Evolutionary conservation across 306 rosid species (phyloP), one percentile per base, ranked within the genome.

Genomic region (Inga laurina): DNA sequence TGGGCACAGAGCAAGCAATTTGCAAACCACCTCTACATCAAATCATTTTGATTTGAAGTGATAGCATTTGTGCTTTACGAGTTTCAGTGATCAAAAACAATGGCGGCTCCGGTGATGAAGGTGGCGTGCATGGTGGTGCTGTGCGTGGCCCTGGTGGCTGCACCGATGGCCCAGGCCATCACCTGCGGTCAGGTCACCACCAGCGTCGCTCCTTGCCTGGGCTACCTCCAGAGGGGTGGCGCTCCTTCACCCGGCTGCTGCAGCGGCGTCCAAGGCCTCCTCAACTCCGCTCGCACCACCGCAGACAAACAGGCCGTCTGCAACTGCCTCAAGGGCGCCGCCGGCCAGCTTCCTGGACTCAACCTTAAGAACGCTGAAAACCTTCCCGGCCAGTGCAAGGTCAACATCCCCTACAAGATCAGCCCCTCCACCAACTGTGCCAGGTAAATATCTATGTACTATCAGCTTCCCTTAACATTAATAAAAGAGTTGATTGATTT

Each of bases 281-380:
- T 59, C 89, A 94, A 67, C 0, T 0, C 35, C 90, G 92, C 94
- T 3, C 13, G 1, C 5, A 87, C 89, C 46, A 78, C 90, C 10
- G 3, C 76, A 0, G 95, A 91, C 54, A 85, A 91, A 65, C 88
- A 77, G 76, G 18, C 62, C 0, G 89, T 82, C 5, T 90, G 93
- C 75, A 78, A 44, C 13, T 90, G 93, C 90, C 32, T 90, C 78
- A 82, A 90, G 73, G 5, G 51, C 1, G 30, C 85, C 10, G 59
- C 89, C 8, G 24, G 27, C 6, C 4, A 14, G 14, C 1, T 86
- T 49, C 16, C 32, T 2, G 80, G 75, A 3, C 46, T 85, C 51
- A 78, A 71, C 54, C 4, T 1, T 10, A 10, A 70, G 13, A 34
- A 51, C 30, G 87, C 84, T 7, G 80, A 75, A 11, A 15, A n/a